Conservation (phyloP, 768 basidiomycete genomes). For the Mycena olivaceomarginata region DNA sequence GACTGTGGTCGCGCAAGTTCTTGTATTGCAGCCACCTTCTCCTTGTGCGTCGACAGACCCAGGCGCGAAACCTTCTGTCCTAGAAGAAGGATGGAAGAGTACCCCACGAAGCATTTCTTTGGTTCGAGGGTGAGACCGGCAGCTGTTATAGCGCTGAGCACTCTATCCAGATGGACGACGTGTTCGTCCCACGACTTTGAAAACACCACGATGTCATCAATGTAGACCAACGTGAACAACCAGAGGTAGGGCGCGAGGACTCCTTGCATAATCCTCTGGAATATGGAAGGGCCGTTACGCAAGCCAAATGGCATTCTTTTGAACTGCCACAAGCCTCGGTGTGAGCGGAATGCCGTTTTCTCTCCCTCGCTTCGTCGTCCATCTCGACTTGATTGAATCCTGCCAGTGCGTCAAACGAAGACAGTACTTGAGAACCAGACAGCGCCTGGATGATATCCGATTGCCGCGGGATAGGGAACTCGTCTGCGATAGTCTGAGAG, state of each 20-base stretch:
- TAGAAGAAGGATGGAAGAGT: no score
- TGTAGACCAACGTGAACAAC: conserved; percentile 45
- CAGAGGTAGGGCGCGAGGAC: background rate
- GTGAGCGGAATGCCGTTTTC: conserved; percentile 55
- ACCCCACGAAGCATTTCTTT: no score
- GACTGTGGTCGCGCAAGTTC: background rate
- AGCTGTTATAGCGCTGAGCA: no score
- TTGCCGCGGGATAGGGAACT: background rate
- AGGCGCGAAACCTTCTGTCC: no score
- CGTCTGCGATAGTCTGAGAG: background rate
- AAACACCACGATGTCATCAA: conserved; percentile 52
- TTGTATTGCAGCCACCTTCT: background rate
- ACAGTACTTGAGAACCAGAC: background rate
- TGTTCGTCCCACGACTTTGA: conserved; percentile 37
- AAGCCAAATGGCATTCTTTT: conserved; percentile 16
- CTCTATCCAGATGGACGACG: no score
- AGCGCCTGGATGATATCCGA: background rate
- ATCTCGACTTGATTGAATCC: conserved; percentile 1
- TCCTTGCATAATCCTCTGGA: conserved; percentile 27
- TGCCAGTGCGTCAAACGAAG: background rate
- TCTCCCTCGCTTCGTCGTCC: conserved; percentile 34
- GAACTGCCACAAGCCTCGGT: conserved; percentile 56
- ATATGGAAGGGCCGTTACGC: conserved; percentile 29
- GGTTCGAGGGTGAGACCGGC: no score
- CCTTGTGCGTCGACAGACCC: background rate